Evolutionary conservation across 805 yeast species (phyloP).

Genomic region (Zygotorulaspora danielsina): DNA sequence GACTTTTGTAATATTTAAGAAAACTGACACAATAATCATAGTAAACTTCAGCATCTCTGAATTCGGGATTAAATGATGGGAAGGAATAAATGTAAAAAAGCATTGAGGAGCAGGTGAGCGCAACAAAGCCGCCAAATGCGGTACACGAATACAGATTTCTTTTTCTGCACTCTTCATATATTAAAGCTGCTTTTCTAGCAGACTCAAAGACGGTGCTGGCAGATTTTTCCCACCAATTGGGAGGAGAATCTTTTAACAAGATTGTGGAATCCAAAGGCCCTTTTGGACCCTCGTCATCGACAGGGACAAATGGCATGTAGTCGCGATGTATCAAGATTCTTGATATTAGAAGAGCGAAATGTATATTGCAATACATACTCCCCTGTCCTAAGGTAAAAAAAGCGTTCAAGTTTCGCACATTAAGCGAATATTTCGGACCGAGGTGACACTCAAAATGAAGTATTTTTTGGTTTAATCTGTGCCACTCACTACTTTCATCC

Average conservation of each 20-base stretch:
- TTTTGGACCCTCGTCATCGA: constrained; percentile 2
- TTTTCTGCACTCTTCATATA: constrained; percentile 3
- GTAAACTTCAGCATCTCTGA: constrained; percentile 1
- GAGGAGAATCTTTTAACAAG: not conserved
- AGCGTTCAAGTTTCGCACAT: constrained; percentile 4
- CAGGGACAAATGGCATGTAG: constrained; percentile 6
- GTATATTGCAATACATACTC: constrained; percentile 2
- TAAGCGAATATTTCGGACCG: constrained; percentile 5
- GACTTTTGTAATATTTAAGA: not conserved
- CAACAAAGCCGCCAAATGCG: constrained; percentile 6
- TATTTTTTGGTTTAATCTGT: not conserved
- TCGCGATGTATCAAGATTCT: constrained; percentile 5
- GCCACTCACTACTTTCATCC: constrained; percentile 3
- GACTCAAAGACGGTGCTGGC: constrained; percentile 3
- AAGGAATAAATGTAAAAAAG: constrained; percentile 2
- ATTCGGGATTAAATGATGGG: constrained; percentile 4
- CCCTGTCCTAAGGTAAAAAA: constrained; percentile 5
- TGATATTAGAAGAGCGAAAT: constrained; percentile 3
- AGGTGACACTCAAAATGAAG: not conserved
- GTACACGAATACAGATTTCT: constrained; percentile 4
- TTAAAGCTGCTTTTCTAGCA: constrained; percentile 2
- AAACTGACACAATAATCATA: constrained; percentile 1
- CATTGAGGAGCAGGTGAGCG: constrained; percentile 3
- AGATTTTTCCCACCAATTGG: constrained; percentile 3
- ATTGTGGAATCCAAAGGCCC: constrained; percentile 1